Base-by-base conservation (phyloP, 2,329 filamentous ascomycete genomes). In the Trichoderma gracile region DNA sequence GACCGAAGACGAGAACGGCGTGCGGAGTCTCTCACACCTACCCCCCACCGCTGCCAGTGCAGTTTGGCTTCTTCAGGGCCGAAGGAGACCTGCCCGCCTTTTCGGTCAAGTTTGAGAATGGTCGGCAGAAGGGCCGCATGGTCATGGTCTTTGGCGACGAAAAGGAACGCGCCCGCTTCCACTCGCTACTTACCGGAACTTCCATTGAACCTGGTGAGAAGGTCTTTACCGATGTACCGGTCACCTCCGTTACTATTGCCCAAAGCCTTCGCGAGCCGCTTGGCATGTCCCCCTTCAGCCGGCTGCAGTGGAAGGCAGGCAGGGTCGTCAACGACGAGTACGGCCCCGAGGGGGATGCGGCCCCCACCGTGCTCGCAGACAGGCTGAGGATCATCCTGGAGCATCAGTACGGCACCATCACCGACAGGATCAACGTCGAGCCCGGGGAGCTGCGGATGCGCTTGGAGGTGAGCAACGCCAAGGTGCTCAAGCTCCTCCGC, bases 391-490 rank as follows among this genome's bases (percentile, higher is more conserved):
- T 96, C 19, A 84, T 96, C 60, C 82, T 91, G 38, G 88, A 92
- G 64, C 91, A 90, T 68, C 86, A 89, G 66, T 87, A 89, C 69
- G 91, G 92, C 55, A 91, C 88, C 47, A 80, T 96, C 17, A 92
- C 91, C 2, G 93, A 97, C 76, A 86, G 93, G 43, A 82, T 97
- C 72, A 96, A 96, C 69, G 82, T 96, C 70, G 88, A 83, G 2
- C 88, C 89, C 12, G 90, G 90, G n/a, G 89, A 92, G 75, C 74
- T 92, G 69, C 86, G 86, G 70, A 74, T 93, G 55, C 82, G 86
- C 33, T 79, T 92, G 40, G 86, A 89, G 68, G 84, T 89, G 38
- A 80, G 82, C 63, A 83, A 86, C 60, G 81, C 82, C 23, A 86
- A 86, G 56, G 79, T 86, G 15, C 77, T 95, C 54, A 86, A 86